phyloP scores from a whole-genome alignment of 805 yeast genomes.

The Gaillardinia entomophila region DNA sequence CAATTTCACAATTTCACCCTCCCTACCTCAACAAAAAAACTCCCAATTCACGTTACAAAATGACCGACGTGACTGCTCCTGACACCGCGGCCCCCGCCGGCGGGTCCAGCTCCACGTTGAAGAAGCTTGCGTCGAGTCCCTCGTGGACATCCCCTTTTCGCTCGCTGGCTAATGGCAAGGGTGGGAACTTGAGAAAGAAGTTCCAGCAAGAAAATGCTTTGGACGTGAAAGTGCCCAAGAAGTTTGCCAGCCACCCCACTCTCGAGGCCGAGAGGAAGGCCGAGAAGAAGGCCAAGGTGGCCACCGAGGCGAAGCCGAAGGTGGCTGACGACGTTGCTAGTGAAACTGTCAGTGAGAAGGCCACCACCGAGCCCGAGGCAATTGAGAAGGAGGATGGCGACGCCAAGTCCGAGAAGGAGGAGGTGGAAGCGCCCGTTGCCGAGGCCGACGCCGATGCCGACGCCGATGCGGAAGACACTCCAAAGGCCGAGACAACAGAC shows the following conservation, averaged over 20 bases:
- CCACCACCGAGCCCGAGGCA: constrained; percentile 5
- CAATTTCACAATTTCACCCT: background rate
- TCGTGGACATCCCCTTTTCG: constrained; percentile 42
- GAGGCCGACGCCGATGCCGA: constrained; percentile 5
- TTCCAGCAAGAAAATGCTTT: constrained; percentile 30
- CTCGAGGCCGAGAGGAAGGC: constrained; percentile 20
- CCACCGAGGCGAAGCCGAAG: constrained; percentile 3
- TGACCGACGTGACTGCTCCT: background rate
- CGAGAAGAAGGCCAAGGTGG: constrained; percentile 3
- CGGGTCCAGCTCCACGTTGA: constrained; percentile 10
- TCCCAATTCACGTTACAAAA: background rate
- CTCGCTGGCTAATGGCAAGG: constrained; percentile 15
- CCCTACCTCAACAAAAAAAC: no score
- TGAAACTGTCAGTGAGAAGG: constrained; percentile 3
- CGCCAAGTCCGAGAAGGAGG: constrained; percentile 3
- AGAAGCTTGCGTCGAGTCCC: constrained; percentile 23
- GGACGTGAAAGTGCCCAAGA: constrained; percentile 32
- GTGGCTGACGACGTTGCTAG: constrained; percentile 4
- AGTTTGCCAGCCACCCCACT: constrained; percentile 35
- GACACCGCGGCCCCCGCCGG: background rate
- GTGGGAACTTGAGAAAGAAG: constrained; percentile 25
- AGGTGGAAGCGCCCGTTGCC: constrained; percentile 3
- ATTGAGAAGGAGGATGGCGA: constrained; percentile 6
- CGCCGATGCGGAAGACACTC: constrained; percentile 4
- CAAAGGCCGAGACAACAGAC: constrained; percentile 6